Conservation (phyloP, 2,329 filamentous ascomycete genomes). For the Colletotrichum chrysophilum region DNA sequence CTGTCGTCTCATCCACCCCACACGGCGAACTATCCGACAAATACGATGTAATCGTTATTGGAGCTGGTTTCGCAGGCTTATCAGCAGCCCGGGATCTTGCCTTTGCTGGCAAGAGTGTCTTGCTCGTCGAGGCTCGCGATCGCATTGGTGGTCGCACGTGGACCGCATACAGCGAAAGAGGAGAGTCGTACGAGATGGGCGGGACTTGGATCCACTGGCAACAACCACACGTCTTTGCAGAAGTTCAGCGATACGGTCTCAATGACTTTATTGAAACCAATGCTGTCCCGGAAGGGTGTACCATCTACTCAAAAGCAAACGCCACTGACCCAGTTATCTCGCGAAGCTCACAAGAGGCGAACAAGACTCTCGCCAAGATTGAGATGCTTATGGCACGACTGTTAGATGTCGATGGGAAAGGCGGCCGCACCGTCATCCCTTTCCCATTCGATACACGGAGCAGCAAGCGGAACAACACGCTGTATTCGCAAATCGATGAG, state of each 20-base stretch:
- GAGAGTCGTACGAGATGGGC: not conserved
- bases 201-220: not conserved
- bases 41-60: not conserved
- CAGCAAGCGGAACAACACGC: not conserved
- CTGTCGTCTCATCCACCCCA: not conserved
- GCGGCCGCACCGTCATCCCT: not conserved
- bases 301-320: not conserved
- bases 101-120: not conserved
- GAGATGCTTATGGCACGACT: not conserved
- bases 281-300: not conserved
- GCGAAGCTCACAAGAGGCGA: not conserved
- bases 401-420: not conserved
- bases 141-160: not conserved
- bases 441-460: not conserved
- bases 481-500: not conserved
- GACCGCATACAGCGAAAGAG: not conserved
- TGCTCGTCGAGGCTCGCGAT: not conserved
- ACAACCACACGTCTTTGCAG: not conserved
- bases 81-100: not conserved
- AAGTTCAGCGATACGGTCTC: not conserved
- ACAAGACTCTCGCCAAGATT: not conserved
- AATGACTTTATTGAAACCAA: not conserved
- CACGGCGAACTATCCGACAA: not conserved
- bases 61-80: not conserved
- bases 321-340: not conserved